These are phyloP conservation scores for Cordyceps militaris DNA, from an alignment of 2,329 filamentous ascomycete species.

Conservation along the genomic window DNA sequence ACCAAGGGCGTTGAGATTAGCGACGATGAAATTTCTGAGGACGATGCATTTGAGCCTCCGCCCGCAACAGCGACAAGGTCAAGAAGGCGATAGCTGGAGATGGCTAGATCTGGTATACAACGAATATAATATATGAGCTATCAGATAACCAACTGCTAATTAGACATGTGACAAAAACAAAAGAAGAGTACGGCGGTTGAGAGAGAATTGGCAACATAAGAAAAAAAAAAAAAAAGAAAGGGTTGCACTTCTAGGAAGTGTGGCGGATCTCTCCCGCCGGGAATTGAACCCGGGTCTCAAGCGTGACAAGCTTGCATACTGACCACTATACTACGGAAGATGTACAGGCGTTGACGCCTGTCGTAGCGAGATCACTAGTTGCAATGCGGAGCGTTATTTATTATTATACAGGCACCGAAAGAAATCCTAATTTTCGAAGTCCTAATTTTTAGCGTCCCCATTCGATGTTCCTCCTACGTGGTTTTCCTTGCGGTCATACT, in stretches of 20 bases:
- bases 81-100: conserved; percentile 22
- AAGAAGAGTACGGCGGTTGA: too few relatives aligned
- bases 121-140: not conserved
- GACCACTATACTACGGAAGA: conserved; percentile 20
- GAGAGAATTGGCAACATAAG: not conserved
- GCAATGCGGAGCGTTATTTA: not conserved
- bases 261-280: conserved; percentile 18
- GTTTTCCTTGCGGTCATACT: not conserved
- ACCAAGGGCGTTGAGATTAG: conserved; percentile 51
- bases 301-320: conserved; percentile 20
- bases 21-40: conserved; percentile 58
- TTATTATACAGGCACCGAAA: not conserved
- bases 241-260: conserved; percentile 3
- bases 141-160: too few relatives aligned
- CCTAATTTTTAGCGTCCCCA: not conserved
- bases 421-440: too few relatives aligned
- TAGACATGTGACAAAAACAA: not conserved
- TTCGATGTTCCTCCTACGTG: not conserved
- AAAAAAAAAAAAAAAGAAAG: not conserved
- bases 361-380: conserved; percentile 17
- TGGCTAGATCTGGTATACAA: not conserved
- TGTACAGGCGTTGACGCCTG: conserved; percentile 13
- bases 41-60: conserved; percentile 52
- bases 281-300: conserved; percentile 20
- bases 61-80: conserved; percentile 29